A percentile compares a stretch with the other conserved stretches of the same genome.
phyloP scores from a whole-genome alignment of 768 basidiomycete genomes.

The Kwoniella pini region DNA sequence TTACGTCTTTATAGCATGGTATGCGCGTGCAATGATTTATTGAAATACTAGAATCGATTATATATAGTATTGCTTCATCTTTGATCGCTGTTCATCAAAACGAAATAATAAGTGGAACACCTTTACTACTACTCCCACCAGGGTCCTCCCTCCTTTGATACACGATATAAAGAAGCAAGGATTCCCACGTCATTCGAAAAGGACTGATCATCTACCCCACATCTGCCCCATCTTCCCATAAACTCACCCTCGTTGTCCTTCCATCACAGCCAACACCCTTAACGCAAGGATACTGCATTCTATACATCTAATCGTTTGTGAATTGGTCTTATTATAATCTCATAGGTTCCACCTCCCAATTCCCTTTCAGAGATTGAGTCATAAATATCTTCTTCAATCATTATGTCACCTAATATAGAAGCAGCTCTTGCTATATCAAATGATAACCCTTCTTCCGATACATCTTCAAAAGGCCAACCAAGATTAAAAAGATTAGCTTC shows the following conservation, averaged over 20 bases:
- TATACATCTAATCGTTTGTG: too few species aligned
- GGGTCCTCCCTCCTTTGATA: constrained; percentile 2
- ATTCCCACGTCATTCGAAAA: not conserved
- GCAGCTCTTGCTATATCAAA: constrained; percentile 9
- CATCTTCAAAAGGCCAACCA: constrained; percentile 15
- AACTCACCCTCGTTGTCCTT: not conserved
- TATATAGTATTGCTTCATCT: too few species aligned
- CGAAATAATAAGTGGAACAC: too few species aligned
- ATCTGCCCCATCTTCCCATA: not conserved
- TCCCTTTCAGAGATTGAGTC: not conserved
- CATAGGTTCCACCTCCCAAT: too few species aligned
- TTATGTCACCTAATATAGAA: constrained; percentile 1
- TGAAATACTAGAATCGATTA: not conserved
- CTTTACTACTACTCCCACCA: too few species aligned
- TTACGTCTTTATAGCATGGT: not conserved
- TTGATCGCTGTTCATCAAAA: too few species aligned
- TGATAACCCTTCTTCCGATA: not conserved
- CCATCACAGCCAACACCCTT: too few species aligned
- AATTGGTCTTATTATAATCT: too few species aligned
- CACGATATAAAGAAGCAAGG: not conserved
- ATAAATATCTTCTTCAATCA: too few species aligned
- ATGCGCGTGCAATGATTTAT: not conserved
- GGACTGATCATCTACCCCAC: constrained; percentile 6
- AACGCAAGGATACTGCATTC: not conserved
- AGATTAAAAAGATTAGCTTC: constrained; percentile 37